phyloP scores from a whole-genome alignment of 148 eudicot genomes.

The Arctostaphylos glauca region DNA sequence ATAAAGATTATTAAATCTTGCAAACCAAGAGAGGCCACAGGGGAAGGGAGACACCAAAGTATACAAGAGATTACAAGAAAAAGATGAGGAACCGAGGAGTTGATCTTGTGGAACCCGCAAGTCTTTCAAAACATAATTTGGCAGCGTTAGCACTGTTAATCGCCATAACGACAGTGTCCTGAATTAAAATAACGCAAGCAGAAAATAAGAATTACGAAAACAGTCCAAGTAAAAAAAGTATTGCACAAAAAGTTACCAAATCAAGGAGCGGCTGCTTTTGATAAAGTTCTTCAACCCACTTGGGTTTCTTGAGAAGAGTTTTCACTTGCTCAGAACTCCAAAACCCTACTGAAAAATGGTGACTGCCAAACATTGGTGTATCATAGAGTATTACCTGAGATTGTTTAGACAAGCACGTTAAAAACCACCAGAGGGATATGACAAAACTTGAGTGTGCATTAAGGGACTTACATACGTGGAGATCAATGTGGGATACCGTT shows the following conservation, averaged over 20 bases:
- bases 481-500: constrained; percentile 45
- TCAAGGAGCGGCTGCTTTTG: constrained; percentile 51
- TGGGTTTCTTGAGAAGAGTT: constrained; percentile 47
- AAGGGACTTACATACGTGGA: constrained; percentile 98
- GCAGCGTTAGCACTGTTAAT: constrained; percentile 73
- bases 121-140: constrained; percentile 41
- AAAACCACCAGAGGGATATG: constrained; percentile 8
- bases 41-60: constrained; percentile 9
- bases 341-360: constrained; percentile 60
- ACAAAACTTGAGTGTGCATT: constrained; percentile 21
- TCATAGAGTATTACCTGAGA: constrained; percentile 76
- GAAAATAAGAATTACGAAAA: constrained; percentile 12
- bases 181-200: constrained; percentile 16
- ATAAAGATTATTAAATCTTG: constrained; percentile 16
- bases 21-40: constrained; percentile 4
- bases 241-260: constrained; percentile 48
- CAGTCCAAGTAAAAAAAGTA: not conserved
- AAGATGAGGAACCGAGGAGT: constrained; percentile 19
- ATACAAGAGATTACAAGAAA: constrained; percentile 43
- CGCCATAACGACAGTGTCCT: constrained; percentile 73
- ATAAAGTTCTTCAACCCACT: constrained; percentile 68
- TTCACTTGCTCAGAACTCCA: constrained; percentile 33
- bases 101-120: constrained; percentile 28
- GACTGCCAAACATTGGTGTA: constrained; percentile 73
- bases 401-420: constrained; percentile 24